A percentile compares a stretch with the other conserved stretches of the same genome.
phyloP scores from a whole-genome alignment of 2,329 filamentous ascomycete species.

The Colletotrichum ledebouriae region DNA sequence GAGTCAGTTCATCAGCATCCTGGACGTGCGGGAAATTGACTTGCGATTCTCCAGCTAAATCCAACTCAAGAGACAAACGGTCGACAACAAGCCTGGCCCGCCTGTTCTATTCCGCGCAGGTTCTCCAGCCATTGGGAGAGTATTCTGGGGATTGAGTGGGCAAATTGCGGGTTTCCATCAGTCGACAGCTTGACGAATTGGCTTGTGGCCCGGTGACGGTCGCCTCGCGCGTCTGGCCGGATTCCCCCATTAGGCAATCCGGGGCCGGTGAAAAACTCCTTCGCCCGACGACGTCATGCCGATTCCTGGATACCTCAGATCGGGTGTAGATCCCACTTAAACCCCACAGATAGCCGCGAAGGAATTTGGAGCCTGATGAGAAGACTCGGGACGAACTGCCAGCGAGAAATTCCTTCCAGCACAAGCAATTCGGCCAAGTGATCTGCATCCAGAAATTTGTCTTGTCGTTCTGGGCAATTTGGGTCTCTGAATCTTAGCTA shows the following conservation, averaged over 20 bases:
- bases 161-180: background rate
- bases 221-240: conserved; percentile 30
- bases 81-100: conserved; percentile 10
- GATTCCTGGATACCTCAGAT: conserved; percentile 8
- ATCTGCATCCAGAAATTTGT: conserved; percentile 2
- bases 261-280: conserved; percentile 1
- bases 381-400: background rate
- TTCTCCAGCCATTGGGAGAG: background rate
- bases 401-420: background rate
- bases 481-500: conserved; percentile 19
- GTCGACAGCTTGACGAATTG: background rate
- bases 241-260: conserved; percentile 24
- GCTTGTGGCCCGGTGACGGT: conserved; percentile 23
- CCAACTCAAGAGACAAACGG: background rate
- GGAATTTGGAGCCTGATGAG: background rate
- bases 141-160: conserved; percentile 14
- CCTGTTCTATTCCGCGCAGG: conserved; percentile 4
- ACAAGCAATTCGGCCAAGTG: conserved; percentile 38
- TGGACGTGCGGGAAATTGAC: conserved; percentile 15
- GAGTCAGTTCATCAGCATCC: conserved; percentile 18
- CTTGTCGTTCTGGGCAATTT: conserved; percentile 27
- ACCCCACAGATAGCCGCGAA: conserved; percentile 27
- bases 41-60: conserved; percentile 11
- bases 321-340: conserved; percentile 23
- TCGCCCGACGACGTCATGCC: conserved; percentile 30